Conservation (phyloP, 352 stramenopile species). For the Phytophthora capsici region DNA sequence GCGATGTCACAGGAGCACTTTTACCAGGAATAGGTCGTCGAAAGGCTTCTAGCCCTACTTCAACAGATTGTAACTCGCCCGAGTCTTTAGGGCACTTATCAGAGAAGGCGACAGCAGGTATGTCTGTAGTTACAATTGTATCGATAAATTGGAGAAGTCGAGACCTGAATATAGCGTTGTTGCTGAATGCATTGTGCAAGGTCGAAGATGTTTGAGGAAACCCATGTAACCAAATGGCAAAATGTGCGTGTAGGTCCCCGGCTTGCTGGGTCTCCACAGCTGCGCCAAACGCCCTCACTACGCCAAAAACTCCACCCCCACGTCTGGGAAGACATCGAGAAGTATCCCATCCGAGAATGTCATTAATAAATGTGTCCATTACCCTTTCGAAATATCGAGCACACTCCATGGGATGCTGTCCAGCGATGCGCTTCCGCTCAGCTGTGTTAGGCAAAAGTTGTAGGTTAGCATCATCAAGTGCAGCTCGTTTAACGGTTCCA, state of each 20-base stretch:
- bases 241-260: constrained; percentile 34
- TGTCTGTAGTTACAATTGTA: neutral
- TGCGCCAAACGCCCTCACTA: constrained; percentile 32
- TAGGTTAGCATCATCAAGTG: constrained; percentile 14
- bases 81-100: neutral
- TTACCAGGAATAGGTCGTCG: neutral
- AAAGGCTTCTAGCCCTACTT: constrained; percentile 1
- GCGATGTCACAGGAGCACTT: constrained; percentile 1
- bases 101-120: neutral
- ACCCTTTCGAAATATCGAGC: too few relatives aligned
- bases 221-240: constrained; percentile 35
- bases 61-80: neutral
- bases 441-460: constrained; percentile 20
- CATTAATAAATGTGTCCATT: constrained; percentile 17
- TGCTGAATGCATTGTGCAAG: neutral
- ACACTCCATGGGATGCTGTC: constrained; percentile 22
- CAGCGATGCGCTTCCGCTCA: constrained; percentile 20
- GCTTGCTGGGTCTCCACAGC: constrained; percentile 34
- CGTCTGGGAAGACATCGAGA: neutral
- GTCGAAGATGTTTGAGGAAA: constrained; percentile 21
- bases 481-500: neutral
- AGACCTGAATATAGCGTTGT: neutral
- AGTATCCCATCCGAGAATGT: constrained; percentile 34
- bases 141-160: constrained; percentile 8
- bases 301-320: constrained; percentile 31